Evolutionary conservation across 495 filamentous ascomycete species (phyloP).

Genomic region (Antarctomyces pellizariae): DNA sequence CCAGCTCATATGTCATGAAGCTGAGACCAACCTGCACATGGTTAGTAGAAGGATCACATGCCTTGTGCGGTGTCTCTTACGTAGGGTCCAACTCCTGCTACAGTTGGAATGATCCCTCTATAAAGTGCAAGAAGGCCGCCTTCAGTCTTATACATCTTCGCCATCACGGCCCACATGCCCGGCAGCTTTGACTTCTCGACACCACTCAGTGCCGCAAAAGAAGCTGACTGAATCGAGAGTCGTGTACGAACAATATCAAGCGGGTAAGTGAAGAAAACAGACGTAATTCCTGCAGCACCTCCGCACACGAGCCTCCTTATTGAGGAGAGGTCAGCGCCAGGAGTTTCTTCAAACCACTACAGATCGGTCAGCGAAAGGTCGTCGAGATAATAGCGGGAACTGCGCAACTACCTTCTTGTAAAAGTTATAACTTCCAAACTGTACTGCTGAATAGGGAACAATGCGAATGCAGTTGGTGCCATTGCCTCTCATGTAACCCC

Average conservation of each 20-base stretch:
- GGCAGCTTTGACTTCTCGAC: constrained; percentile 41
- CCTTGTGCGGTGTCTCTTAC: constrained; percentile 25
- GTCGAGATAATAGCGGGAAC: neutral
- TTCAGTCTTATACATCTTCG: constrained; percentile 70
- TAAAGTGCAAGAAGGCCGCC: constrained; percentile 70
- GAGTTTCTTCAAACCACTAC: constrained; percentile 52
- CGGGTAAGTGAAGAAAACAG: constrained; percentile 55
- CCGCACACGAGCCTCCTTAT: constrained; percentile 57
- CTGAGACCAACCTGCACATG: constrained; percentile 62
- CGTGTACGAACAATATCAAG: constrained; percentile 92
- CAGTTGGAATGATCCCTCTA: constrained; percentile 77
- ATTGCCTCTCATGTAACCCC: constrained; percentile 89
- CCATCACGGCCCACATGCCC: constrained; percentile 78
- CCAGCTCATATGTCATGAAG: constrained; percentile 91
- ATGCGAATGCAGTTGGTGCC: constrained; percentile 97
- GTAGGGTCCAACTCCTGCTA: constrained; percentile 88
- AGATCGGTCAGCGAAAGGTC: neutral
- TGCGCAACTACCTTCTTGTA: constrained; percentile 68
- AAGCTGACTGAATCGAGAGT: constrained; percentile 87
- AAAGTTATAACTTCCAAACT: constrained; percentile 93
- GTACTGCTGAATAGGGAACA: constrained; percentile 90
- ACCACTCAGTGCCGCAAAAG: constrained; percentile 50
- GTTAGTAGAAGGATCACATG: constrained; percentile 10
- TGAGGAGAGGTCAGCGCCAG: constrained; percentile 42
- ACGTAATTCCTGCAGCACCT: constrained; percentile 80